A percentile compares a stretch with the other conserved stretches of the same genome.
phyloP scores from a whole-genome alignment of 2,329 filamentous ascomycete genomes.

The Byssochlamys sp. region DNA sequence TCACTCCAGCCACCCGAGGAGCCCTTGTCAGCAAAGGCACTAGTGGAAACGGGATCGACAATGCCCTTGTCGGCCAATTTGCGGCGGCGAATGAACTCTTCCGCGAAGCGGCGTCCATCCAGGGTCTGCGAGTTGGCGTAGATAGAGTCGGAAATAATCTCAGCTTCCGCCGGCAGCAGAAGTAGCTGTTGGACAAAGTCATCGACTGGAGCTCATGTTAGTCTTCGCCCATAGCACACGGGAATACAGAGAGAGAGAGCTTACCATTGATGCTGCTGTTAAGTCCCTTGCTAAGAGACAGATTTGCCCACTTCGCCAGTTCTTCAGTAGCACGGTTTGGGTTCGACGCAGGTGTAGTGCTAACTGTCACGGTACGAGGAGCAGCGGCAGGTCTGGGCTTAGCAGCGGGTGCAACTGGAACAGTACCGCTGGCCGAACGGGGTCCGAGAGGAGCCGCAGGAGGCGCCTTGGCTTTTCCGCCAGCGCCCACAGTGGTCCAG shows the following conservation, averaged over 20 bases:
- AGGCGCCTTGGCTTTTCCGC: slow-evolving; percentile 79
- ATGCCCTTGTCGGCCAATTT: slow-evolving; percentile 88
- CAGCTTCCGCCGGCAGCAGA: slow-evolving; percentile 63
- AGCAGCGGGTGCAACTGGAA: slow-evolving; percentile 29
- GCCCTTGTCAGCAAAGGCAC: slow-evolving; percentile 43
- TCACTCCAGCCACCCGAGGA: slow-evolving; percentile 77
- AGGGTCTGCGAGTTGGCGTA: slow-evolving; percentile 81
- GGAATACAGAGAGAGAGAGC: slow-evolving; percentile 13
- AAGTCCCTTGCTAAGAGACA: slow-evolving; percentile 65
- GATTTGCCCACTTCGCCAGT: slow-evolving; percentile 84
- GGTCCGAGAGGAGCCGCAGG: slow-evolving; percentile 35
- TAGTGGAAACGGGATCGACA: slow-evolving; percentile 53
- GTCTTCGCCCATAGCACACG: slow-evolving; percentile 9
- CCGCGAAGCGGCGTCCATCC: slow-evolving; percentile 83
- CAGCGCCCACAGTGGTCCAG: slow-evolving; percentile 91
- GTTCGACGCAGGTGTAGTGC: slow-evolving; percentile 34
- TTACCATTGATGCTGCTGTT: slow-evolving; percentile 59
- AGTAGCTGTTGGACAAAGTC: slow-evolving; percentile 69
- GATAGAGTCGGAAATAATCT: slow-evolving; percentile 80
- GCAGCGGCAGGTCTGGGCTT: slow-evolving; percentile 49
- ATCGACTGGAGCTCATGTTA: slow-evolving; percentile 52
- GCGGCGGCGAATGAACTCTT: slow-evolving; percentile 87
- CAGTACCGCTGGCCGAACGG: slow-evolving; percentile 40
- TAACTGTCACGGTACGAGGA: slow-evolving; percentile 39
- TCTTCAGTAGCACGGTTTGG: slow-evolving; percentile 68